phyloP scores from a whole-genome alignment of 1,284 basidiomycete genomes.

The Thecaphora thlaspeos region DNA sequence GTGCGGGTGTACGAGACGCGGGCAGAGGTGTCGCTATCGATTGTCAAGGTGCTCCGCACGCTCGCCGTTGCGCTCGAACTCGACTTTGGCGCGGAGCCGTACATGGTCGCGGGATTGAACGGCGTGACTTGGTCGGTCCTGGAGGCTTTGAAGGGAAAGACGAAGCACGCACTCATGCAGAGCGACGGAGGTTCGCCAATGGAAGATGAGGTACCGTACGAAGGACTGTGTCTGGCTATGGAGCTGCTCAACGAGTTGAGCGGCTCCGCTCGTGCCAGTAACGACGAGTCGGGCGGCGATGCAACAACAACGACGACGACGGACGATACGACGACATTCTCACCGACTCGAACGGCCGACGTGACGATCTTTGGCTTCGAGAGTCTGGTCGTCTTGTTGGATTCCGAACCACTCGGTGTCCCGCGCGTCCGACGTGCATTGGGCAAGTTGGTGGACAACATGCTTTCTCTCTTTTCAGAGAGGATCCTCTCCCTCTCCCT shows the following conservation, averaged over 20 bases:
- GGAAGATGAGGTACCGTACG: slow-evolving; percentile 44
- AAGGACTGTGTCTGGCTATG: slow-evolving; percentile 30
- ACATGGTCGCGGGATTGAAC: slow-evolving; percentile 26
- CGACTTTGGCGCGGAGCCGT: slow-evolving; percentile 30
- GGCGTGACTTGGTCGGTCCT: slow-evolving; percentile 21
- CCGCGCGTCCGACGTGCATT: slow-evolving; percentile 22
- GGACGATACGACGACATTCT: slow-evolving; percentile 8
- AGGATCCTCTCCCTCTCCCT: slow-evolving; percentile 19
- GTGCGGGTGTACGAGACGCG: slow-evolving; percentile 28
- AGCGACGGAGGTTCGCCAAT: slow-evolving; percentile 20
- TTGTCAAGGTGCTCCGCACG: slow-evolving; percentile 28
- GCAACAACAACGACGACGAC: slow-evolving; percentile 18
- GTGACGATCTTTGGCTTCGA: slow-evolving; percentile 39
- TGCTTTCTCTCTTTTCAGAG: slow-evolving; percentile 19
- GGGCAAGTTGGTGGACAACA: slow-evolving; percentile 15
- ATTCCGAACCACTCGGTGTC: slow-evolving; percentile 22
- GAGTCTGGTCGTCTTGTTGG: slow-evolving; percentile 17
- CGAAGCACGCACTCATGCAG: slow-evolving; percentile 12
- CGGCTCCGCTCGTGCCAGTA: slow-evolving; percentile 17
- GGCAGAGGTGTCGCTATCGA: slow-evolving; percentile 24
- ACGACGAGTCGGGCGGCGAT: no score
- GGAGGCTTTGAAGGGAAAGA: slow-evolving; percentile 26
- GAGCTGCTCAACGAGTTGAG: slow-evolving; percentile 33
- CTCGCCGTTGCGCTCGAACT: slow-evolving; percentile 23
- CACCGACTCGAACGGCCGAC: slow-evolving; percentile 22